Evolutionary conservation across 169 alveolate genomes (phyloP).

Genomic region (Eimeria nieschulzi): DNA sequence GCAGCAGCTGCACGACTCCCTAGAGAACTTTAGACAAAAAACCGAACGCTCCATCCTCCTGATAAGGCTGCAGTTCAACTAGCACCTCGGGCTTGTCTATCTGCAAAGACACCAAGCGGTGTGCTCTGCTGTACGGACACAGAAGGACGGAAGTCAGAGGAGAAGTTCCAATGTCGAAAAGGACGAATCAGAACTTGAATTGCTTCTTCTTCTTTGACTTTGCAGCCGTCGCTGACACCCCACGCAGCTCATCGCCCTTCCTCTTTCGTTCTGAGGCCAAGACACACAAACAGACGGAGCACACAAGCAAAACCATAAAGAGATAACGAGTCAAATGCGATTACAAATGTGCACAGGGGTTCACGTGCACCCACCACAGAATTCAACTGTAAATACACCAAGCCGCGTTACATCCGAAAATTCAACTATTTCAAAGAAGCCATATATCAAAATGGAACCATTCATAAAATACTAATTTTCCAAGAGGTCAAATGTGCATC

Average conservation of each 20-base stretch:
- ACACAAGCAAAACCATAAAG: too few species aligned
- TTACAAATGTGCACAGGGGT: too few species aligned
- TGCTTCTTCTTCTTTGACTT: conserved; percentile 71
- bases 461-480: too few species aligned
- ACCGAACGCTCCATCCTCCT: too few species aligned
- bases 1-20: neutral
- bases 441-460: too few species aligned
- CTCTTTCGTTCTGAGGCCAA: conserved; percentile 59
- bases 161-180: neutral
- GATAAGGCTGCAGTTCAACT: neutral
- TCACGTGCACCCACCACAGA: too few species aligned
- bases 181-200: conserved; percentile 22
- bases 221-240: conserved; percentile 44
- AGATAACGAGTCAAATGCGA: too few species aligned
- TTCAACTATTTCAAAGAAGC: too few species aligned
- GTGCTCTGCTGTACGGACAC: neutral
- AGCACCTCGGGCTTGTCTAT: neutral
- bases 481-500: too few species aligned
- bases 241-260: conserved; percentile 73
- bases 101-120: neutral
- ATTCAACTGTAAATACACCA: too few species aligned
- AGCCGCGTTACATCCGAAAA: too few species aligned
- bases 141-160: neutral
- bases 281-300: neutral
- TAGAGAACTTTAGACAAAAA: neutral